Base-by-base conservation (phyloP, 371 early-diverging fungal species). In the Blyttiomyces sp. region DNA sequence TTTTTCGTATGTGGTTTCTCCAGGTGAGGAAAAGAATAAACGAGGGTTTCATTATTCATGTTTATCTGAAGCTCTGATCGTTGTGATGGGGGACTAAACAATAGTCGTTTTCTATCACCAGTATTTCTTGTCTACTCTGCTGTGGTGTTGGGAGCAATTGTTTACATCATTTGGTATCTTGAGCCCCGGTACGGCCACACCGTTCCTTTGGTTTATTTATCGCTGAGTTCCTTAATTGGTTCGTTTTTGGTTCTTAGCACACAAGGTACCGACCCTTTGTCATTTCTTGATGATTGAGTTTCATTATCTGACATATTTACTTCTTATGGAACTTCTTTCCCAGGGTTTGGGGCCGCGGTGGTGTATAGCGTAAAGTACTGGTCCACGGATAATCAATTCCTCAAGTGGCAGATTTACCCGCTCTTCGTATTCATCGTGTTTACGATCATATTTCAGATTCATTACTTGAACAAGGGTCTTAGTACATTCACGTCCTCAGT, bases 141-240 rank as follows among this genome's bases (percentile, higher is more conserved):
- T n/a, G 52, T 86, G 35, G 86, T 88, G 9, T 56, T 84, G 33
- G 65, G 59, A 0, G 68, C 80, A 31, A 78, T 79, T 9, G 39
- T 80, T 19, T 72, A 74, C 49, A 83, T 94, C 80, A 91, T 95
- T 30, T 83, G 77, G 50, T 75, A 81, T 30, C 79, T 89, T 0
- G 90, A 46, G 23, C 76, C 74, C 26, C 55, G 57, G 11, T 69
- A 69, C 45, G 70, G 68, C 24, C 34, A 67, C 50, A 73, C 70
- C 27, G 82, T 81, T 27, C 91, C 90, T 0, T 61, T 94, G 13
- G 87, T 93, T n/a, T 93, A 94, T 62, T 78, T 94, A 39, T 80
- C 89, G n/a, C 91, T 93, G 64, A 89, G 91, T 66, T 91, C 93
- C 2, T 70, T 93, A 34, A 87, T 88, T 17, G 95, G 94, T 1